These are phyloP conservation scores for Fraxinus angustifolia DNA, from an alignment of 305 asterid species.

Conservation along the genomic window DNA sequence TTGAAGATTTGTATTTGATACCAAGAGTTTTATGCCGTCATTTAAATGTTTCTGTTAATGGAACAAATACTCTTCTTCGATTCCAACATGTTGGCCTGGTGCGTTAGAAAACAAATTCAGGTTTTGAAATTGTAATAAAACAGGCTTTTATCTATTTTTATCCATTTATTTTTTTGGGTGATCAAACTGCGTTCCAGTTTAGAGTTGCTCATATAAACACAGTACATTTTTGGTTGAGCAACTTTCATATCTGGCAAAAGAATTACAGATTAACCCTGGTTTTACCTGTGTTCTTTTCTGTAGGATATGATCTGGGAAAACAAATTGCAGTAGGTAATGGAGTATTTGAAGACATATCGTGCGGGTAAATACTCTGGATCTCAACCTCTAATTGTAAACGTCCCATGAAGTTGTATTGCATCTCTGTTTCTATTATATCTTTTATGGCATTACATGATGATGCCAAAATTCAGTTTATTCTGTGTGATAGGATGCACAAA, in stretches of 20 bases:
- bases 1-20: not conserved
- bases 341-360: conserved; percentile 49
- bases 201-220: conserved; percentile 6
- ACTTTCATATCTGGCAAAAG: not conserved
- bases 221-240: not conserved
- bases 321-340: conserved; percentile 84
- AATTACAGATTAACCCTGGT: not conserved
- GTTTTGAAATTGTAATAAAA: conserved; percentile 1
- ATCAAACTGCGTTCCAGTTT: conserved; percentile 7
- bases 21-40: not conserved
- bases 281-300: conserved; percentile 19
- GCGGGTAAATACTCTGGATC: conserved; percentile 56
- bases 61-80: not conserved
- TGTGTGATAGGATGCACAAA: not conserved
- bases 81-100: not conserved
- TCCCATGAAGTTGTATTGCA: not conserved
- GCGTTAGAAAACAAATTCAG: conserved; percentile 3
- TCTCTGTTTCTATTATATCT: not conserved
- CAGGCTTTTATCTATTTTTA: not conserved
- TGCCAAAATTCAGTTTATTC: not conserved
- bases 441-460: not conserved
- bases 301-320: conserved; percentile 50
- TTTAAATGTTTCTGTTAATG: not conserved
- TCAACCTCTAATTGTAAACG: not conserved
- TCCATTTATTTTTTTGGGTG: not conserved